phyloP scores from a whole-genome alignment of 441 rosid species.

The Populus trichocarpa region DNA sequence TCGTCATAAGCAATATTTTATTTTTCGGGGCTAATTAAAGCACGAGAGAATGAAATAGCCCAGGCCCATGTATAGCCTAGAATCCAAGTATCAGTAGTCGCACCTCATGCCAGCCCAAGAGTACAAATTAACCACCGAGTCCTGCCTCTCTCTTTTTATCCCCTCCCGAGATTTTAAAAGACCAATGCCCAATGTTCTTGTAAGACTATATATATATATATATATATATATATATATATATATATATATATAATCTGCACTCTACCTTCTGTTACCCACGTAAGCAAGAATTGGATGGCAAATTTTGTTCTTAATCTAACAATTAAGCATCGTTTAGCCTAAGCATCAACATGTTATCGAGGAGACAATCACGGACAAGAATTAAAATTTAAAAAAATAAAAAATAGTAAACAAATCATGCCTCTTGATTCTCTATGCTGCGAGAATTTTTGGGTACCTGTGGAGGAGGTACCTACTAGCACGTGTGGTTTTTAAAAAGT shows the following conservation, averaged over 20 bases:
- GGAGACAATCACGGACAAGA: neutral
- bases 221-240: neutral
- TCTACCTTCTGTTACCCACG: neutral
- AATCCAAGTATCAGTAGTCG: neutral
- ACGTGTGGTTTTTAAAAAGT: slow-evolving; percentile 12
- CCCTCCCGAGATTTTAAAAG: neutral
- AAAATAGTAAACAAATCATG: neutral
- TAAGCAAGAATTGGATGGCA: neutral
- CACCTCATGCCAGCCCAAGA: neutral
- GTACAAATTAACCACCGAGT: neutral
- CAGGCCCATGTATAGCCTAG: neutral
- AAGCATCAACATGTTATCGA: slow-evolving; percentile 1
- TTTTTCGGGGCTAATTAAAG: neutral
- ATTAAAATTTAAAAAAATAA: neutral
- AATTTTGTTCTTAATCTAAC: neutral
- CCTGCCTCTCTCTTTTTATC: neutral
- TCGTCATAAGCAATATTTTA: neutral
- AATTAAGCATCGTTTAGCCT: neutral
- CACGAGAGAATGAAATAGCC: neutral
- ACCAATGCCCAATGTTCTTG: too few species aligned
- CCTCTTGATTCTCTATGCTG: slow-evolving; percentile 6
- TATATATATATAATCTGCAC: too few species aligned
- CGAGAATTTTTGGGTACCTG: slow-evolving; percentile 30
- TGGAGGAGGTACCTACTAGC: slow-evolving; percentile 12
- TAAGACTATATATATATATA: too few species aligned